These are phyloP conservation scores for Exophiala oligosperma DNA, from an alignment of 2,329 filamentous ascomycete species.

Conservation along the genomic window DNA sequence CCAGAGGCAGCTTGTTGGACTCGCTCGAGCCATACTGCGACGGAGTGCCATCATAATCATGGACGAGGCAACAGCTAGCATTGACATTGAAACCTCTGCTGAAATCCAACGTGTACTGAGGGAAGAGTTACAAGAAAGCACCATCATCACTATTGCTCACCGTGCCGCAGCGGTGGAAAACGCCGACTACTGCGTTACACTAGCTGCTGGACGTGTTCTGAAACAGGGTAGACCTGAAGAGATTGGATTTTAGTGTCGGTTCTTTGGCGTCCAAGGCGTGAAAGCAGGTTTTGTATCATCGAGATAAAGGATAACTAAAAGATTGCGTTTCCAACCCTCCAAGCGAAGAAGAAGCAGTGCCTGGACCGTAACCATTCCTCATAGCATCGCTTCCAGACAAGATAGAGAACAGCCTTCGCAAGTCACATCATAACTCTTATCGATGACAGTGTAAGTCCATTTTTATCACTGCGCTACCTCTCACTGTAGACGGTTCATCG, in stretches of 20 bases:
- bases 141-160: conserved; percentile 67
- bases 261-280: no score
- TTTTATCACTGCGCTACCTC: no score
- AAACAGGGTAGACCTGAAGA: conserved; percentile 12
- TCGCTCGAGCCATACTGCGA: conserved; percentile 63
- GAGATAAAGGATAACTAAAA: no score
- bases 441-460: no score
- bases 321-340: no score
- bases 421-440: no score
- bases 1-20: conserved; percentile 64
- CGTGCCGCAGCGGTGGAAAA: conserved; percentile 58
- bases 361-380: no score
- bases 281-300: no score
- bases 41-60: conserved; percentile 63
- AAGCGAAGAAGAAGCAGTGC: no score
- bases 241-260: conserved; percentile 1
- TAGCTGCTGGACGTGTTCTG: conserved; percentile 18
- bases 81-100: conserved; percentile 61
- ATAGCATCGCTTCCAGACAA: no score
- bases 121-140: conserved; percentile 57
- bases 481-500: no score
- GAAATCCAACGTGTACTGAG: conserved; percentile 56
- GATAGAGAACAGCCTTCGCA: no score
- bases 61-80: conserved; percentile 66
- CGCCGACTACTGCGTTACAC: conserved; percentile 20